Conservation (phyloP, 2,329 filamentous ascomycete genomes). For the Ascosphaera aggregata region DNA sequence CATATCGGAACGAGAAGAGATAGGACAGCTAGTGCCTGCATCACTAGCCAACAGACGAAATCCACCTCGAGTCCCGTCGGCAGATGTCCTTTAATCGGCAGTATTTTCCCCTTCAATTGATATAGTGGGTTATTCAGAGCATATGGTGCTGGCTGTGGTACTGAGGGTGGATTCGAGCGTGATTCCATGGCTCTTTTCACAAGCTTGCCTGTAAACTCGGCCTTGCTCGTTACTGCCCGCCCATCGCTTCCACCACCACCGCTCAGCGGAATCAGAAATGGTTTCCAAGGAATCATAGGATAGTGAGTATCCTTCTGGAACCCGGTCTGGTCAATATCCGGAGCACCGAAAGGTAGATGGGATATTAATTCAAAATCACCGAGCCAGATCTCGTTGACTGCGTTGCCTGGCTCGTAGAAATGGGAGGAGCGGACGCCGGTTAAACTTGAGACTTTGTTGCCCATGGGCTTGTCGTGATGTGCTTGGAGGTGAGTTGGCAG, state of each 20-base stretch:
- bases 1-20: conserved; percentile 1
- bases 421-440: conserved; percentile 14
- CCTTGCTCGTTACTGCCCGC: background rate
- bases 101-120: no score
- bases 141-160: no score
- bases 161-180: background rate
- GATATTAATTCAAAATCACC: conserved; percentile 16
- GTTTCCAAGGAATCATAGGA: conserved; percentile 18
- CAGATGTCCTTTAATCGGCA: background rate
- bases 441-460: conserved; percentile 14
- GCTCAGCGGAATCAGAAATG: conserved; percentile 16
- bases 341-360: conserved; percentile 16
- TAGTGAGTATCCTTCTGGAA: conserved; percentile 11
- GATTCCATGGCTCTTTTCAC: background rate
- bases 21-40: conserved; percentile 2
- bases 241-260: conserved; percentile 1
- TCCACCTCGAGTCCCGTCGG: background rate
- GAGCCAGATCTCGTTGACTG: conserved; percentile 17
- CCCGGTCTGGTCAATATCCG: conserved; percentile 15
- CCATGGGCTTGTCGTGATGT: no score
- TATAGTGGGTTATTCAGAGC: no score
- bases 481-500: no score
- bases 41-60: conserved; percentile 2
- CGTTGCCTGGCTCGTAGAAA: conserved; percentile 15
- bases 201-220: background rate